Evolutionary conservation across 345 rosid species (phyloP), one percentile per base, ranked within the genome.

Genomic region (Lepidium aucheri): DNA sequence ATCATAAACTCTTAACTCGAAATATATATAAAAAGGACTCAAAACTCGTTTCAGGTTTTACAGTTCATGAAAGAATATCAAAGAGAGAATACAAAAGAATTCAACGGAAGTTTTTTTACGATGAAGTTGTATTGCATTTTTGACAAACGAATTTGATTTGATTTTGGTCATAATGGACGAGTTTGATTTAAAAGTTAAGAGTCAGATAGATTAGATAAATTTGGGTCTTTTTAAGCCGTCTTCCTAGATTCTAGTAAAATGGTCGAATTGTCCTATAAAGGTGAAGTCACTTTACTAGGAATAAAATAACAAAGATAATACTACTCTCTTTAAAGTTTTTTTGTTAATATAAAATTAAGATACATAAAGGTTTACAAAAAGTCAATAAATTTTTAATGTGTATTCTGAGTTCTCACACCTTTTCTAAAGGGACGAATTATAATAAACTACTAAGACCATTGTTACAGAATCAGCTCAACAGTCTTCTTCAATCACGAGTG

Each of bases 221-320:
- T 50, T 49, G 59, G 32, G 60, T 52, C 51, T 53, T 60, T 32
- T 41, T 69, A 14, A 50, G 60, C 67, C 60, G 60, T 32, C 67
- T 50, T 60, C 72, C 47, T 26, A 46, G 4, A 46, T 67, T 12
- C 39, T 12, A 35, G 56, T 26, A 26, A 26, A 38, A 26, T 45
- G 44, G 15, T 47, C 47, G 63, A 39, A 67, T 36, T 56, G 47
- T 56, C 39, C 30, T n/a, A 11, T 24, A 16, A 47, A 67, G 12
- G 57, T 42, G n/a, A 34, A 47, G 46, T 68, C 15, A 8, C 33
- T 38, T 16, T n/a, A 60, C 13, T 12, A 58, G 6, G 30, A 26
- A 38, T 11, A 46, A 57, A 58, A 16, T 4, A 33, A 26, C 15
- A 35, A 15, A 10, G 8, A 38, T 38, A 14, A 22, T 11, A 42